Evolutionary conservation across 768 basidiomycete species (phyloP).

Genomic region (Naganishia friedmannii): DNA sequence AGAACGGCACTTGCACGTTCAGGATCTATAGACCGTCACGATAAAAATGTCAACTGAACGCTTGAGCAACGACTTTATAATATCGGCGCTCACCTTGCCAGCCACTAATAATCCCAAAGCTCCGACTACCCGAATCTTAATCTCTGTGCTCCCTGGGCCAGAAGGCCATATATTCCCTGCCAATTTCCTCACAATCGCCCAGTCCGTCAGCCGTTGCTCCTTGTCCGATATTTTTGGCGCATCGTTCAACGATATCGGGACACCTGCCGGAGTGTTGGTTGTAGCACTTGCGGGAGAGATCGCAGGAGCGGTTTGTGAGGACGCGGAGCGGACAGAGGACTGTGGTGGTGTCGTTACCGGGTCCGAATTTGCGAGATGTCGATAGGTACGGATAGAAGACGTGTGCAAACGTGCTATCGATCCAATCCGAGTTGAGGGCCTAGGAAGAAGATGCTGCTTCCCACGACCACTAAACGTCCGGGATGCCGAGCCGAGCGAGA

Average conservation of each 20-base stretch:
- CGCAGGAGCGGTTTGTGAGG: neutral
- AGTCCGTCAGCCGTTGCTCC: conserved; percentile 73
- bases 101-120: conserved; percentile 75
- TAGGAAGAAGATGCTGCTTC: neutral
- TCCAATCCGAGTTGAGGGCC: neutral
- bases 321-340: neutral
- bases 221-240: conserved; percentile 29
- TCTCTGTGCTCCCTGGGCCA: conserved; percentile 61
- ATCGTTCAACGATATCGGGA: conserved; percentile 18
- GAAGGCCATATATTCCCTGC: conserved; percentile 87
- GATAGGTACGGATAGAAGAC: neutral
- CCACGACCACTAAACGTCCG: neutral
- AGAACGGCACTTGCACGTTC: conserved; percentile 95
- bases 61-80: neutral
- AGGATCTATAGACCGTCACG: conserved; percentile 60
- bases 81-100: conserved; percentile 67
- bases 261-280: conserved; percentile 1
- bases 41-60: neutral
- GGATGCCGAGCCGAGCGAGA: neutral
- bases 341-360: neutral
- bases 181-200: conserved; percentile 78
- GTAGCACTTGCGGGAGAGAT: neutral
- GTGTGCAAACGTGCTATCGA: neutral
- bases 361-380: conserved; percentile 16
- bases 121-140: conserved; percentile 73